Percentiles rank a stretch among this genome's conserved stretches.
Evolutionary conservation across 495 filamentous ascomycete species (phyloP).

Genomic region (Penicillium roqueforti): DNA sequence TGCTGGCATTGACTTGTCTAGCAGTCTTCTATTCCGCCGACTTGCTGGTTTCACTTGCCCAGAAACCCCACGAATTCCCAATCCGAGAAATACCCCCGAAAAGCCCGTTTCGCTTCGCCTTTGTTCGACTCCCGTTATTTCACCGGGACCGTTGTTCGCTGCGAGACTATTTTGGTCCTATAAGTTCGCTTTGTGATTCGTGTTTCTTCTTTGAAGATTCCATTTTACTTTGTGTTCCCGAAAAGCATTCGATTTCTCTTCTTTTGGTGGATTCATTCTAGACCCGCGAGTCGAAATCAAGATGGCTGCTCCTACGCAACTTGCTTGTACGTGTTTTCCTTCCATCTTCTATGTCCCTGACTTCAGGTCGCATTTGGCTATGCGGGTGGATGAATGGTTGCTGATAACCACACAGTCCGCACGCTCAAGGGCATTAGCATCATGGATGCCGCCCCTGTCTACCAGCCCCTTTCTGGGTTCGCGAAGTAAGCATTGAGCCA

Average conservation of each 20-base stretch:
- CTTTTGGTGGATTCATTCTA: conserved; percentile 11
- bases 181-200: background rate
- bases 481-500: conserved; percentile 44
- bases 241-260: conserved; percentile 8
- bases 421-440: conserved; percentile 95
- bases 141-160: background rate
- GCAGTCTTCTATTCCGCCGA: conserved; percentile 23
- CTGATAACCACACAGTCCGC: conserved; percentile 54
- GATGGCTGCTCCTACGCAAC: conserved; percentile 86
- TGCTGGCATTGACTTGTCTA: conserved; percentile 57
- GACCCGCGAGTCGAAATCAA: conserved; percentile 25
- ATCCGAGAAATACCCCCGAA: background rate
- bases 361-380: background rate
- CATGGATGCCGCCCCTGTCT: conserved; percentile 83
- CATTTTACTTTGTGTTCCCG: background rate
- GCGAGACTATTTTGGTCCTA: conserved; percentile 5
- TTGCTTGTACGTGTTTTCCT: conserved; percentile 62
- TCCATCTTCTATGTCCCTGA: background rate
- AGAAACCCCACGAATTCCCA: background rate
- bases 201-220: background rate
- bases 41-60: conserved; percentile 9
- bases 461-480: conserved; percentile 81
- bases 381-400: conserved; percentile 1
- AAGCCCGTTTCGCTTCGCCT: conserved; percentile 1
- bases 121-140: conserved; percentile 6